phyloP scores from a whole-genome alignment of 805 yeast genomes.

The Komagataella pseudopastoris region DNA sequence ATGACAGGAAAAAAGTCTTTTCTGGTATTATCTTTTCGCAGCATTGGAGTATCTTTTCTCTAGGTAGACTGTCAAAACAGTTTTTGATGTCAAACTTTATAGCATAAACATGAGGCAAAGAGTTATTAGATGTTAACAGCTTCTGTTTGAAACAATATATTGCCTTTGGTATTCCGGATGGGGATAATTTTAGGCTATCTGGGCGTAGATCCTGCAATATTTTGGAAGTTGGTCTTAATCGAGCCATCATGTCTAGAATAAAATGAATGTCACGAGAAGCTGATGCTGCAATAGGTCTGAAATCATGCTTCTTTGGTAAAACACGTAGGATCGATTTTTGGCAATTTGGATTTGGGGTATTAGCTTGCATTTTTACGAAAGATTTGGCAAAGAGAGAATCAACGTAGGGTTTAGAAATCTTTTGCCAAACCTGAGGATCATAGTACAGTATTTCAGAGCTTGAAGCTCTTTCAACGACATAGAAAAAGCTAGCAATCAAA shows the following conservation, averaged over 20 bases:
- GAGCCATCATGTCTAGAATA: constrained; percentile 18
- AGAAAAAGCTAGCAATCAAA: constrained; percentile 42
- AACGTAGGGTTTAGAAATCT: constrained; percentile 26
- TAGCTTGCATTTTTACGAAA: constrained; percentile 13
- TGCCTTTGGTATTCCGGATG: constrained; percentile 26
- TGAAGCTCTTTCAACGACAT: constrained; percentile 45
- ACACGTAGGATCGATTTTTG: constrained; percentile 22
- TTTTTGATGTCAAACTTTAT: constrained; percentile 65
- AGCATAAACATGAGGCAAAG: constrained; percentile 27
- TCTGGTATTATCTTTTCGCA: neutral
- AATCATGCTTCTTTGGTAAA: constrained; percentile 36
- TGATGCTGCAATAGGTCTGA: constrained; percentile 27
- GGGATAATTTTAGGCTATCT: constrained; percentile 16
- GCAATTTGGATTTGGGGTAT: constrained; percentile 3
- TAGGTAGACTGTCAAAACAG: constrained; percentile 67
- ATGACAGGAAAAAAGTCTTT: neutral
- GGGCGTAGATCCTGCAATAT: constrained; percentile 21
- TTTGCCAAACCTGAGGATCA: constrained; percentile 46
- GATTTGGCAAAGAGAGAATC: constrained; percentile 24
- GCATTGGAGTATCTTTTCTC: constrained; percentile 16
- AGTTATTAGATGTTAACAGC: constrained; percentile 7
- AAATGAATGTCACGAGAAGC: constrained; percentile 19
- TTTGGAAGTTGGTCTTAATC: constrained; percentile 29
- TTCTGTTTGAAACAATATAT: constrained; percentile 23
- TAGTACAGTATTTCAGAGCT: constrained; percentile 29